Evolutionary conservation across 2,329 filamentous ascomycete species (phyloP), one percentile per base, ranked within the genome.

Genomic region (Penicillium sp.): DNA sequence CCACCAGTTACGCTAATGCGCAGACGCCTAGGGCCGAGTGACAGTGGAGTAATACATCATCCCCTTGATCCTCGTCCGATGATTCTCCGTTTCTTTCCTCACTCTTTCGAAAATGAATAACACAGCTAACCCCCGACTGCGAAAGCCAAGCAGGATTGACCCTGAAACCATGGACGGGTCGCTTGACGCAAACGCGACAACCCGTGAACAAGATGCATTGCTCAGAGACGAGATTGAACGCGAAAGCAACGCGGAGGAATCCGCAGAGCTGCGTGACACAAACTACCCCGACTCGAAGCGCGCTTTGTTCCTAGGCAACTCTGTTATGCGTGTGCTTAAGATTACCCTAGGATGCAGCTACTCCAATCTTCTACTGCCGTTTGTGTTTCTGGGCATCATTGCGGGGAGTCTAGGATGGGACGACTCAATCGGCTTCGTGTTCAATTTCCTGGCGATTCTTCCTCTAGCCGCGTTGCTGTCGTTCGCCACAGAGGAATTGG

Each of bases 311-410:
- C 78, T 80, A 58, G 79, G 82, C n/a, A 87, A 34, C 31, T 42
- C 37, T 21, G 37, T 42, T 17, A 17, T 48, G 19, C 21, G 34
- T 22, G 45, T 51, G n/a, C 3, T 54, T 4, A 52, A 43, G 39
- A 35, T 17, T 13, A 43, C 85, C 0, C 61, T 90, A 6, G 78
- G 90, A 58, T 81, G 77, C 57, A 88, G 85, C 3, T 91, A 85
- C 78, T 83, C 91, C 71, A 94, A 94, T 63, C 64, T 91, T 26
- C 70, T 94, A 17, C 72, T 93, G 17, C 50, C 93, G 8, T 80
- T 82, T 22, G 87, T 87, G 0, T 87, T 88, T 0, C 76, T 83
- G 12, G 88, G 88, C 15, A 85, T 93, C 54, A 83, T 78, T 2
- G 69, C 88, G 43, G 78, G 84, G 59, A 87, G 82, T 60, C 69